Percentiles rank a stretch among this genome's conserved stretches.
Evolutionary conservation across 2,329 filamentous ascomycete species (phyloP).

Genomic region (Arthroderma sp.): DNA sequence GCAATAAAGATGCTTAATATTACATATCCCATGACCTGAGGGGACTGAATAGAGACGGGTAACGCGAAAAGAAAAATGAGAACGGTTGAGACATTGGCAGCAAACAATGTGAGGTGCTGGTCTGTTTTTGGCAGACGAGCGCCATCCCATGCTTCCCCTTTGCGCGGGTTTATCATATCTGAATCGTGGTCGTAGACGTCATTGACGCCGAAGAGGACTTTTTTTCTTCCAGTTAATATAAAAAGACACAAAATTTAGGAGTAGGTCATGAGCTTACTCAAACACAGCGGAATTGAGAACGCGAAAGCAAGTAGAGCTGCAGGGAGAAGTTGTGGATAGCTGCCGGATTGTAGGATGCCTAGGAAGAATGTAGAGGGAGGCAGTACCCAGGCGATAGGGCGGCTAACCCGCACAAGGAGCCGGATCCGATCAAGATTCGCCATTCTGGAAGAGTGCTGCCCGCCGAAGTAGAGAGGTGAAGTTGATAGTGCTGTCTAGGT

Average conservation of each 20-base stretch:
- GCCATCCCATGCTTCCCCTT: not conserved
- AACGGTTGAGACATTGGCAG: not conserved
- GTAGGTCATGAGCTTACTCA: not conserved
- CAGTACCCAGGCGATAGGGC: not conserved
- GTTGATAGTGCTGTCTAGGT: not conserved
- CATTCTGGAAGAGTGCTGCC: not conserved
- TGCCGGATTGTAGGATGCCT: not conserved
- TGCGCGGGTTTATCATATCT: not conserved
- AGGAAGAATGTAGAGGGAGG: not conserved
- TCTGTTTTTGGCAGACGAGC: not conserved
- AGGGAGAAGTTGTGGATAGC: not conserved
- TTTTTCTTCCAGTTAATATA: not conserved
- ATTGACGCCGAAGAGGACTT: not conserved
- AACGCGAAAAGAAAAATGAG: not conserved
- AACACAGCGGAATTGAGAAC: not conserved
- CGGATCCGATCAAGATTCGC: not conserved
- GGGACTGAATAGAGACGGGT: not conserved
- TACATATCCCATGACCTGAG: not conserved
- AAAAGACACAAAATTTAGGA: not conserved
- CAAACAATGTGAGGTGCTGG: not conserved
- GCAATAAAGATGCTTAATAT: not conserved
- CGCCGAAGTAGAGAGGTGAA: not conserved
- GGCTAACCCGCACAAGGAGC: not conserved
- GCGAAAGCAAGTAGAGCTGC: not conserved
- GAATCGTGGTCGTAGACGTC: not conserved